These are phyloP conservation scores for Penicillium verhagenii DNA, from an alignment of 495 filamentous ascomycete species.

Conservation along the genomic window DNA sequence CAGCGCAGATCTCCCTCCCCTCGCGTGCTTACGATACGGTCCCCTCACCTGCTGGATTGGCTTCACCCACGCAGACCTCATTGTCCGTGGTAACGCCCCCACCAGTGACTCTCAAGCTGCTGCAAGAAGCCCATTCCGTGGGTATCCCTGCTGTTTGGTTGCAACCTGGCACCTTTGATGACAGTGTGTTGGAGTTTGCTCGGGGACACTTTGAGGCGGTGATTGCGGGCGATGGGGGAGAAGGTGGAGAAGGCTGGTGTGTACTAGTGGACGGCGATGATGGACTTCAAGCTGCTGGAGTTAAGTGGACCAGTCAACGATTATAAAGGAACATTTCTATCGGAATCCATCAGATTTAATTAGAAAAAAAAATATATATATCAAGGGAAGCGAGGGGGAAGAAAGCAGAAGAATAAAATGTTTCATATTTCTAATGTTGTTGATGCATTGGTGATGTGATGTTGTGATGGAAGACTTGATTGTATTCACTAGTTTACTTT, in stretches of 20 bases:
- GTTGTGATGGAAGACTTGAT: neutral
- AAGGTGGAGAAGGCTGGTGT: slow-evolving; percentile 79
- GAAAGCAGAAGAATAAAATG: neutral
- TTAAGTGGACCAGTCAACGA: slow-evolving; percentile 45
- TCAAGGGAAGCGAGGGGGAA: neutral
- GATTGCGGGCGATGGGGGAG: slow-evolving; percentile 67
- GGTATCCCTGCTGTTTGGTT: slow-evolving; percentile 85
- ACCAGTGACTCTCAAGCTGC: slow-evolving; percentile 59
- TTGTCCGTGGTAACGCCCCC: slow-evolving; percentile 85
- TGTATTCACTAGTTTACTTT: neutral
- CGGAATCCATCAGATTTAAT: neutral
- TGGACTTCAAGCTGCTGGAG: slow-evolving; percentile 60
- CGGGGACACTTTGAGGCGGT: slow-evolving; percentile 62
- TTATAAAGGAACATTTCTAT: slow-evolving; percentile 28
- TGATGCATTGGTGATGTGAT: neutral
- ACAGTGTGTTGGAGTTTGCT: slow-evolving; percentile 68
- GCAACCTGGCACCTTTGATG: slow-evolving; percentile 86
- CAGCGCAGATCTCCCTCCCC: slow-evolving; percentile 56
- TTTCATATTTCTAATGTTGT: neutral
- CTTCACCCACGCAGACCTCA: slow-evolving; percentile 66
- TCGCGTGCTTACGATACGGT: slow-evolving; percentile 60
- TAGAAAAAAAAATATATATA: neutral
- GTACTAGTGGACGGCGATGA: slow-evolving; percentile 86
- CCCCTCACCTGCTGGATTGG: slow-evolving; percentile 61
- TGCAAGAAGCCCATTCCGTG: slow-evolving; percentile 75